Percentiles rank a stretch among this genome's conserved stretches.
These are phyloP conservation scores for Magnolia sinica DNA, from an alignment of 164 flowering plant species.

Conservation along the genomic window DNA sequence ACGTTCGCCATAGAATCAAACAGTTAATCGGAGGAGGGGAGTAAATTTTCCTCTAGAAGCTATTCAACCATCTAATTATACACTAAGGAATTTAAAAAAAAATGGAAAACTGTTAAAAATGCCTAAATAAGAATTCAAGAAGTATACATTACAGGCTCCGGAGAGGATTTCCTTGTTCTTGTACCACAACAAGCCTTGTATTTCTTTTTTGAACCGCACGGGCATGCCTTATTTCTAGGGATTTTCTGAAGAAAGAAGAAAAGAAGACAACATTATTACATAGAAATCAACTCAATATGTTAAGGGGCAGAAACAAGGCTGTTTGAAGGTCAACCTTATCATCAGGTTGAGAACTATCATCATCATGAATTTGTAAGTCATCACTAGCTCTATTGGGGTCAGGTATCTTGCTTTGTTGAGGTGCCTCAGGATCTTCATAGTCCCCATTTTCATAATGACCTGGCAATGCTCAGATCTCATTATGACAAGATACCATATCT, in stretches of 20 bases:
- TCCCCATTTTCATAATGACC: constrained; percentile 29
- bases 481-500: neutral
- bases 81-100: neutral
- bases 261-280: neutral
- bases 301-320: constrained; percentile 5
- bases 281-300: constrained; percentile 7
- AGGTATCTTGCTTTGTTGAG: constrained; percentile 8
- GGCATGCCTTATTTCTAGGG: constrained; percentile 68
- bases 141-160: constrained; percentile 47
- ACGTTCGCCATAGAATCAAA: neutral
- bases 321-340: constrained; percentile 36
- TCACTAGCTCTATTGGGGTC: constrained; percentile 18
- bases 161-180: constrained; percentile 37
- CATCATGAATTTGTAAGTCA: constrained; percentile 18
- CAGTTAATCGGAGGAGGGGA: neutral
- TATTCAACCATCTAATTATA: neutral
- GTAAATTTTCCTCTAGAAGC: neutral
- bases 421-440: constrained; percentile 14
- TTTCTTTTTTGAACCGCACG: constrained; percentile 96
- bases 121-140: constrained; percentile 4
- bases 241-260: constrained; percentile 44
- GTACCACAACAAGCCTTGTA: constrained; percentile 84
- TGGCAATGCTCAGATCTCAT: constrained; percentile 10
- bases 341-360: constrained; percentile 19
- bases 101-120: neutral